phyloP scores from a whole-genome alignment of 2,329 filamentous ascomycete genomes.

The Alternaria brassicae region DNA sequence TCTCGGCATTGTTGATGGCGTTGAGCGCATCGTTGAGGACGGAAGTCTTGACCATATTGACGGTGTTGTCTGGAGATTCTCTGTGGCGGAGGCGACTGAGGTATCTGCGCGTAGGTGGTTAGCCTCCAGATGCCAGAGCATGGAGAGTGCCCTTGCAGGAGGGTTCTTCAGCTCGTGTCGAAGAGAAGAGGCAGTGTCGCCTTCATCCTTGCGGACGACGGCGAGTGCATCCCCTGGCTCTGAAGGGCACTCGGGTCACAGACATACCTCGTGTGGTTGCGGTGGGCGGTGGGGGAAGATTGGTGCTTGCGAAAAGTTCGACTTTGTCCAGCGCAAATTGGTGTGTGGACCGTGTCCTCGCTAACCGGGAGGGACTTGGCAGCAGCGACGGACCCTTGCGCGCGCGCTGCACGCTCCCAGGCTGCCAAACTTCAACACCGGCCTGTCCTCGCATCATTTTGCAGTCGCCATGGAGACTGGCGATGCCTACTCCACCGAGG shows the following conservation, averaged over 20 bases:
- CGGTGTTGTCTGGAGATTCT: conserved; percentile 78
- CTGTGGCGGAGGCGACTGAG: conserved; percentile 70
- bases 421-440: conserved; percentile 8
- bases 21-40: conserved; percentile 99
- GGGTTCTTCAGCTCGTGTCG: conserved; percentile 73
- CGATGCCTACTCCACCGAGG: not conserved
- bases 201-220: conserved; percentile 32
- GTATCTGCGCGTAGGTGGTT: conserved; percentile 63
- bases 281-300: conserved; percentile 29
- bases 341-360: conserved; percentile 30
- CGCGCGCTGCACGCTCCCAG: not conserved
- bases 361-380: conserved; percentile 28
- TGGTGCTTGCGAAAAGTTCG: conserved; percentile 36
- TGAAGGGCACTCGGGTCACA: conserved; percentile 56
- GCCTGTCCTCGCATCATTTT: not conserved
- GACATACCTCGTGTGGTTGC: conserved; percentile 50
- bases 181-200: conserved; percentile 58
- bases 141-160: conserved; percentile 70
- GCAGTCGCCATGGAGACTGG: not conserved
- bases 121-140: conserved; percentile 71
- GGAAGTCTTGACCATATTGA: conserved; percentile 98
- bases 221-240: conserved; percentile 59
- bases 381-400: conserved; percentile 13
- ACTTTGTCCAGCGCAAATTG: conserved; percentile 27
- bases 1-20: conserved; percentile 99